Evolutionary conservation across 2,329 filamentous ascomycete species (phyloP).

Genomic region (Exserohilum rostratum): DNA sequence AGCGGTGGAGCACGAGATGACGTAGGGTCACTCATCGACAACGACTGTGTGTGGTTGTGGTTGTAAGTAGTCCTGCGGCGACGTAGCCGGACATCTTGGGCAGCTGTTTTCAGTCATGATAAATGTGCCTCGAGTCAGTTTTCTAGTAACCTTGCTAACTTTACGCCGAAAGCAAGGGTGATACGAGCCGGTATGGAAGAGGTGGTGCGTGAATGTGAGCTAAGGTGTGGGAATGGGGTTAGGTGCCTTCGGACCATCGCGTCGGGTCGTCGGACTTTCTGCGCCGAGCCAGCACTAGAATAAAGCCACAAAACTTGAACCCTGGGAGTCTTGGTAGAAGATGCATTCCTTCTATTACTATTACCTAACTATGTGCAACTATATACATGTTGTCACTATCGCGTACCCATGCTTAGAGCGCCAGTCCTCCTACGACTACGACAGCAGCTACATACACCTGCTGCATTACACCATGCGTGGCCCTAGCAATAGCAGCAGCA

Average conservation of each 20-base stretch:
- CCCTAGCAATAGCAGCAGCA: constrained; percentile 14
- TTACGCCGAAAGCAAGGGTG: not conserved
- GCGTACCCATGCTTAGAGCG: too few species aligned
- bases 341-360: too few species aligned
- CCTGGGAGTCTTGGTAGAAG: too few species aligned
- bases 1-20: constrained; percentile 9
- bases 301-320: too few species aligned
- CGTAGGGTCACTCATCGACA: constrained; percentile 16
- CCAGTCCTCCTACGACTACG: constrained; percentile 12
- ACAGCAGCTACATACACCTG: constrained; percentile 15
- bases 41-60: not conserved
- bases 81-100: not conserved
- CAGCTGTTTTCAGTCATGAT: not conserved
- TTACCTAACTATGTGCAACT: too few species aligned
- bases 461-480: constrained; percentile 6
- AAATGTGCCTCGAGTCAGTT: not conserved
- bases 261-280: not conserved
- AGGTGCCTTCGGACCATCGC: not conserved
- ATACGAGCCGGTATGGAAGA: not conserved
- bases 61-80: not conserved
- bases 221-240: not conserved
- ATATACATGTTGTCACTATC: too few species aligned
- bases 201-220: not conserved
- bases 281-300: not conserved
- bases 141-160: not conserved